Conservation (phyloP, 2,329 filamentous ascomycete species). For the Alternaria sp. region DNA sequence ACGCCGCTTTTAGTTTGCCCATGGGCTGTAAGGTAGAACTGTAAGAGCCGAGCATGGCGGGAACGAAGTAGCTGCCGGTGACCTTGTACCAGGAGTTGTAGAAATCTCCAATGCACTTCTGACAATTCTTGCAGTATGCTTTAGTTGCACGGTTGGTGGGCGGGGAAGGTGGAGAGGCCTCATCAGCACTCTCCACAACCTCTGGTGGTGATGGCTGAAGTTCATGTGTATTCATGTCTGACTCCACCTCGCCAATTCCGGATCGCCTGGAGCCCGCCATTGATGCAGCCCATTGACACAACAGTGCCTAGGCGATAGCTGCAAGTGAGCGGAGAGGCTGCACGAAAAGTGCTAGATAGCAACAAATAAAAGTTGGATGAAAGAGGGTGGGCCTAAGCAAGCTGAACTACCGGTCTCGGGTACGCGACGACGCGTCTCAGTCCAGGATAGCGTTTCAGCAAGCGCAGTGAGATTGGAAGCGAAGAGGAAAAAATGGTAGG, state of each 20-base stretch:
- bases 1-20: conserved; percentile 38
- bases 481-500: background rate
- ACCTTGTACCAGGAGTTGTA: conserved; percentile 47
- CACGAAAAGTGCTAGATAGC: background rate
- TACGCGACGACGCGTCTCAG: background rate
- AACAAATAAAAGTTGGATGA: background rate
- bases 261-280: background rate
- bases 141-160: conserved; percentile 29
- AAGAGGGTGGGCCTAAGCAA: background rate
- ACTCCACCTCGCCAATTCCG: conserved; percentile 3
- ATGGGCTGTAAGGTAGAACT: conserved; percentile 30
- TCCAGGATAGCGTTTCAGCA: background rate
- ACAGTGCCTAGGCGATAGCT: background rate
- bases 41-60: conserved; percentile 44
- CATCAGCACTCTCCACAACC: conserved; percentile 17
- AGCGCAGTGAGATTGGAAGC: conserved; percentile 1
- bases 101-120: conserved; percentile 40
- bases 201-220: conserved; percentile 17
- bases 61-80: conserved; percentile 45
- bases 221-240: conserved; percentile 9
- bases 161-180: conserved; percentile 16
- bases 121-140: conserved; percentile 41
- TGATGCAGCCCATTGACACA: conserved; percentile 1
- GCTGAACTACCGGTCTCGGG: background rate
- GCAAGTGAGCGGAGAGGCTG: conserved; percentile 4